A percentile compares a stretch with the other conserved stretches of the same genome.
Evolutionary conservation across 108 stramenopile genomes (phyloP).

Genomic region (Skeletonema costatum): DNA sequence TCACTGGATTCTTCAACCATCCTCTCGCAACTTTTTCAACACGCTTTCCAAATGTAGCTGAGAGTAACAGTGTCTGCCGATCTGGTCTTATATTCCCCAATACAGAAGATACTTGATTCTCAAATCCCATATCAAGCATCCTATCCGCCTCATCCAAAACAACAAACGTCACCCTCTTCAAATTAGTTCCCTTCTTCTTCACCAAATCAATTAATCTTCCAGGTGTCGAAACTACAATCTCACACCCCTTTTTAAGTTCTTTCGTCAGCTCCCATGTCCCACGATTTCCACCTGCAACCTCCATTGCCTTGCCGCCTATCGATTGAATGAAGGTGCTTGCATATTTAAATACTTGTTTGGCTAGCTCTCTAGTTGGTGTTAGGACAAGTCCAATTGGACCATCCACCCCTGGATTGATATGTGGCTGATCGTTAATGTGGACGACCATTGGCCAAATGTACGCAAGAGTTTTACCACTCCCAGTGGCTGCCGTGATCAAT

Average conservation of each 20-base stretch:
- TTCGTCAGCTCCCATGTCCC: slow-evolving; percentile 76
- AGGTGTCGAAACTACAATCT: slow-evolving; percentile 95
- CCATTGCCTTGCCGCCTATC: slow-evolving; percentile 53
- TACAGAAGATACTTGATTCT: slow-evolving; percentile 80
- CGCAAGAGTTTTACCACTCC: slow-evolving; percentile 93
- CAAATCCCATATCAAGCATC: slow-evolving; percentile 90
- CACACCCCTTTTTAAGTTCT: slow-evolving; percentile 57
- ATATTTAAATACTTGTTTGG: slow-evolving; percentile 83
- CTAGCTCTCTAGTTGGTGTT: slow-evolving; percentile 97
- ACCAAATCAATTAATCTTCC: slow-evolving; percentile 96
- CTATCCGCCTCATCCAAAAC: slow-evolving; percentile 97
- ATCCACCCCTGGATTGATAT: slow-evolving; percentile 22
- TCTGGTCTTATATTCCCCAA: slow-evolving; percentile 78
- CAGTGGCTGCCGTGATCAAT: slow-evolving; percentile 80
- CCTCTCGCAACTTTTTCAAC: slow-evolving; percentile 63
- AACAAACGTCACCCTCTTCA: slow-evolving; percentile 62
- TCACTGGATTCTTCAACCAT: slow-evolving; percentile 65
- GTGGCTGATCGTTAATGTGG: slow-evolving; percentile 67
- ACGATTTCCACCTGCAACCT: slow-evolving; percentile 68
- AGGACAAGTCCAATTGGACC: slow-evolving; percentile 73
- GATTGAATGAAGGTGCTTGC: slow-evolving; percentile 53
- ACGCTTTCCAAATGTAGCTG: slow-evolving; percentile 70
- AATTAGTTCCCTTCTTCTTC: slow-evolving; percentile 52
- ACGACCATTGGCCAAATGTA: slow-evolving; percentile 89
- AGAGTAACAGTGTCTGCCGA: slow-evolving; percentile 77